Conservation (phyloP, 129 eudicot genomes). For the Lactuca sativa region DNA sequence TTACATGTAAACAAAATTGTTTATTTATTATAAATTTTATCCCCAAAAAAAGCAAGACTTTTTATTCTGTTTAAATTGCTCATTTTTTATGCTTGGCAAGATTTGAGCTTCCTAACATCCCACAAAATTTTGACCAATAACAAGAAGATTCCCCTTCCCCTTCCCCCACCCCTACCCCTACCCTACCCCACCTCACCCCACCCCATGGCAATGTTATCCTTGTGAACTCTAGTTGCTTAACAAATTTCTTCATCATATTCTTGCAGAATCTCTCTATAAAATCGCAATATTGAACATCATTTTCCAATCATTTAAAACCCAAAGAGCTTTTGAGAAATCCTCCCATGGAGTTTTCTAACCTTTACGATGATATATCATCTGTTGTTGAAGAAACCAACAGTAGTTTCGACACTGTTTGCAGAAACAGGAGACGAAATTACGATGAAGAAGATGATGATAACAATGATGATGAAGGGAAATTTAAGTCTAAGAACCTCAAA, state of each 20-base stretch:
- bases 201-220: slow-evolving; percentile 38
- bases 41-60: background rate
- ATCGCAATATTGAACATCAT: slow-evolving; percentile 5
- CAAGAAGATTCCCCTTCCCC: slow-evolving; percentile 60
- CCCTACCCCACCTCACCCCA: background rate
- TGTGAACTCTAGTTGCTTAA: slow-evolving; percentile 51
- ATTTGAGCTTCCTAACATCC: slow-evolving; percentile 42
- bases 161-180: background rate
- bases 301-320: slow-evolving; percentile 10
- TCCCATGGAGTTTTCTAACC: slow-evolving; percentile 35
- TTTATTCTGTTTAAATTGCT: background rate
- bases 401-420: slow-evolving; percentile 27
- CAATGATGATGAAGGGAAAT: slow-evolving; percentile 33
- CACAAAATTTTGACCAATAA: slow-evolving; percentile 46
- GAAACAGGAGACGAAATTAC: slow-evolving; percentile 21
- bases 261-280: slow-evolving; percentile 26
- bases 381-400: slow-evolving; percentile 32
- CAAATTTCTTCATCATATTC: slow-evolving; percentile 25
- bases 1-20: background rate
- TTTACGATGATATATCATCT: slow-evolving; percentile 25
- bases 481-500: slow-evolving; percentile 72
- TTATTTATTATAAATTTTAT: too few species aligned
- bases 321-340: slow-evolving; percentile 3
- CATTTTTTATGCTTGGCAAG: slow-evolving; percentile 28
- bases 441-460: slow-evolving; percentile 29